Evolutionary conservation across 352 stramenopile genomes (phyloP).

Genomic region (Blastocystis sp.): DNA sequence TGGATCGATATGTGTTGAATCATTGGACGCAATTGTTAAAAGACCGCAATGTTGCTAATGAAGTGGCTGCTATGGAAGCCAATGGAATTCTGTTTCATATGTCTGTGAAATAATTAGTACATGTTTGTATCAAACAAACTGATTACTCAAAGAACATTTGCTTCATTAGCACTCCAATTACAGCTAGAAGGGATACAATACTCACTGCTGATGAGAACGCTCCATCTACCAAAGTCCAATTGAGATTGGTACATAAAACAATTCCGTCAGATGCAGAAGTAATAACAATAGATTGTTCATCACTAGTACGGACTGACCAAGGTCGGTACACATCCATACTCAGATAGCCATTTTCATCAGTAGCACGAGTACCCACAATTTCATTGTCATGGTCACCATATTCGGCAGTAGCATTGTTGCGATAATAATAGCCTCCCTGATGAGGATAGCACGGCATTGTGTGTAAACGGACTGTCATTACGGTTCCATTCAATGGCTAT

Average conservation of each 20-base stretch:
- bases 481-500: conserved; percentile 33
- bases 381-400: conserved; percentile 49
- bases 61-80: conserved; percentile 43
- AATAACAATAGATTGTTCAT: conserved; percentile 32
- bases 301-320: not conserved
- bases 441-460: conserved; percentile 27
- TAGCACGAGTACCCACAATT: conserved; percentile 24
- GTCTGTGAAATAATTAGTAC: not conserved
- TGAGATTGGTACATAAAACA: conserved; percentile 40
- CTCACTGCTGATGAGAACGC: conserved; percentile 26
- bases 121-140: not conserved
- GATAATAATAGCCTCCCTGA: conserved; percentile 45
- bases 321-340: not conserved
- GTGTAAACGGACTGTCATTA: conserved; percentile 43
- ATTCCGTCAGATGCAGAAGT: not conserved
- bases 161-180: conserved; percentile 8
- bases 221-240: conserved; percentile 48
- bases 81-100: not conserved
- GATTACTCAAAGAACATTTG: conserved; percentile 26
- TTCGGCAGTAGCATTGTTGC: not conserved
- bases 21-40: not conserved
- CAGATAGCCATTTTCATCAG: conserved; percentile 3
- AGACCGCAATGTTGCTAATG: not conserved
- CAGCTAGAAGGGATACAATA: not conserved
- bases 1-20: not conserved